Evolutionary conservation across 2,329 filamentous ascomycete species (phyloP).

Genomic region (Venturia oleaginea): DNA sequence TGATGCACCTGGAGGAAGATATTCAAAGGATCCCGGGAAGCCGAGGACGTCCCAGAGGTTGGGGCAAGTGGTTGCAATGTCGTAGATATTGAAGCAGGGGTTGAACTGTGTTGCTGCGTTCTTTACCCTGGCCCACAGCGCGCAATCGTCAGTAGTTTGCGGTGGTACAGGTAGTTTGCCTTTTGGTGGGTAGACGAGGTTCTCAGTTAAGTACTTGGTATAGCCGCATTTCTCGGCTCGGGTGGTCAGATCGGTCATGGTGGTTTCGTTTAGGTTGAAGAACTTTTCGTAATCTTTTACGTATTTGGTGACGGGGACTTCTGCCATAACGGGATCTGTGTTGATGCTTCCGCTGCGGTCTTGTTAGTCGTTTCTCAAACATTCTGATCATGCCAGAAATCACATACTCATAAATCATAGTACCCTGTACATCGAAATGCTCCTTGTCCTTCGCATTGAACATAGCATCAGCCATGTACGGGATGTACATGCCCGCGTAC

Average conservation of each 20-base stretch:
- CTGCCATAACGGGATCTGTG: background rate
- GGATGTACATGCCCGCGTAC: conserved; percentile 55
- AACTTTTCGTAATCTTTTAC: conserved; percentile 52
- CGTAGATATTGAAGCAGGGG: conserved; percentile 17
- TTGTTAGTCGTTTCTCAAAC: background rate
- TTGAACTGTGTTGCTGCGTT: conserved; percentile 28
- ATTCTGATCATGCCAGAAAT: background rate
- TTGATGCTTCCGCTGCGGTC: background rate
- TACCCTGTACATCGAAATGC: conserved; percentile 59
- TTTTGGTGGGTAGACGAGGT: conserved; percentile 59
- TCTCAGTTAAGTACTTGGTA: conserved; percentile 48
- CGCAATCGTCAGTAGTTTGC: conserved; percentile 44
- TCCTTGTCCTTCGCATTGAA: conserved; percentile 55
- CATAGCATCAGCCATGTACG: conserved; percentile 66
- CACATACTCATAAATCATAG: conserved; percentile 57
- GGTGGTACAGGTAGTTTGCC: conserved; percentile 48
- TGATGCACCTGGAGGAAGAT: conserved; percentile 51
- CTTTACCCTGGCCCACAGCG: conserved; percentile 48
- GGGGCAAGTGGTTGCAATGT: conserved; percentile 18
- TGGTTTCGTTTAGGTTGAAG: conserved; percentile 55
- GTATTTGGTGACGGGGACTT: conserved; percentile 46
- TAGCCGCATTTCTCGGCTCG: conserved; percentile 53
- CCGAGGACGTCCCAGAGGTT: conserved; percentile 27
- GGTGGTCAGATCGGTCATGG: conserved; percentile 42
- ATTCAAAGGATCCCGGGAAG: conserved; percentile 56